These are phyloP conservation scores for Bacterosira constricta DNA, from an alignment of 108 stramenopile species.

Conservation along the genomic window DNA sequence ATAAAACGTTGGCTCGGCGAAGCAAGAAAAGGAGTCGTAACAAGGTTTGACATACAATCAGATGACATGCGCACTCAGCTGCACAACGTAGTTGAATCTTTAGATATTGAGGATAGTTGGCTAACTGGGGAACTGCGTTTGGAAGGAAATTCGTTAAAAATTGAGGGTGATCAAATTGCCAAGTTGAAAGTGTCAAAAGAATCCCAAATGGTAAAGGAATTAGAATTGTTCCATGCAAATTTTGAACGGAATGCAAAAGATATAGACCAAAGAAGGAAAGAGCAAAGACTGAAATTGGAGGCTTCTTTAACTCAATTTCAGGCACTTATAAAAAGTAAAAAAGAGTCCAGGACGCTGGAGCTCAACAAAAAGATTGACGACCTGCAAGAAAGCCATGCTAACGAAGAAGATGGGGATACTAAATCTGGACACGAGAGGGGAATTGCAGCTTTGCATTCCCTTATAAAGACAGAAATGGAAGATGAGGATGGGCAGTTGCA, in stretches of 20 bases:
- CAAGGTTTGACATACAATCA: not conserved
- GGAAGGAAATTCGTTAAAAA: slow-evolving; percentile 17
- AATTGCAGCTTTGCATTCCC: not conserved
- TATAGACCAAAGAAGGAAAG: not conserved
- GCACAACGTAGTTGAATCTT: not conserved
- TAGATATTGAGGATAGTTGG: slow-evolving; percentile 17
- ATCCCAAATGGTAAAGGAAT: slow-evolving; percentile 1
- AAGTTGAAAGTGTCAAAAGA: slow-evolving; percentile 6
- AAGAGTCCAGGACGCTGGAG: slow-evolving; percentile 13
- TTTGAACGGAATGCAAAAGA: not conserved
- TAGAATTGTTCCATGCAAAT: slow-evolving; percentile 1
- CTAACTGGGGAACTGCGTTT: slow-evolving; percentile 9
- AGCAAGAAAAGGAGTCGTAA: not conserved
- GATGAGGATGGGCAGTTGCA: not conserved
- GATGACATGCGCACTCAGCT: slow-evolving; percentile 1
- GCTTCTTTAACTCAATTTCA: not conserved
- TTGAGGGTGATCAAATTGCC: slow-evolving; percentile 24
- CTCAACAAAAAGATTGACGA: slow-evolving; percentile 18
- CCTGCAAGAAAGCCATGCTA: not conserved
- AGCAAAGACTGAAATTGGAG: slow-evolving; percentile 13
- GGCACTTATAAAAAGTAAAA: not conserved
- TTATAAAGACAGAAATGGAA: not conserved
- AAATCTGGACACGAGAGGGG: no score
- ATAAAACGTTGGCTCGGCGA: not conserved
- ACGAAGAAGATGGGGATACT: slow-evolving; percentile 13